Conservation (phyloP, 257 asterid species). For the Cynanchum wilfordii region DNA sequence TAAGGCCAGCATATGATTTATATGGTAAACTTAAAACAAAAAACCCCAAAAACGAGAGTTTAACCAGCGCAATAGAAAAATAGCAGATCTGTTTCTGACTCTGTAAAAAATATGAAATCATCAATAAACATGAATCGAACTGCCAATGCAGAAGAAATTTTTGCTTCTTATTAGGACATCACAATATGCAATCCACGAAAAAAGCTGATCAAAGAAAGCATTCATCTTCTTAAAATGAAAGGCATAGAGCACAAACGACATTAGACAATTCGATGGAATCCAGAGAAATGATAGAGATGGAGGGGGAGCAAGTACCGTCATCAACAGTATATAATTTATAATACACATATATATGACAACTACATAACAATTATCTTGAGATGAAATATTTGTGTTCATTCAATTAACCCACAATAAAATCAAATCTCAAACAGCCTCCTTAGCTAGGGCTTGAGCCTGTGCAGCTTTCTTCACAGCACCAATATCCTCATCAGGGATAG, state of each 20-base stretch:
- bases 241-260: neutral
- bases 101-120: neutral
- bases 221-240: neutral
- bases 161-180: neutral
- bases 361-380: constrained; percentile 6
- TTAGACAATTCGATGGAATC: constrained; percentile 6
- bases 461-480: constrained; percentile 49
- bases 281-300: neutral
- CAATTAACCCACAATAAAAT: neutral
- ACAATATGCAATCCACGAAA: neutral
- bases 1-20: neutral
- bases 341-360: constrained; percentile 9
- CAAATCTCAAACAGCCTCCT: constrained; percentile 42
- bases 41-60: neutral
- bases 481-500: constrained; percentile 38
- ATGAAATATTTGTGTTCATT: constrained; percentile 5
- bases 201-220: neutral
- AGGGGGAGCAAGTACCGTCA: constrained; percentile 2
- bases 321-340: constrained; percentile 8
- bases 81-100: neutral
- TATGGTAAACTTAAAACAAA: neutral
- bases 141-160: neutral
- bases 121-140: neutral
- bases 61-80: too few species aligned
- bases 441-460: constrained; percentile 15